Percentiles rank a stretch among this genome's conserved stretches.
Conservation (phyloP, 129 eudicot genomes). For the Flaveria linearis region DNA sequence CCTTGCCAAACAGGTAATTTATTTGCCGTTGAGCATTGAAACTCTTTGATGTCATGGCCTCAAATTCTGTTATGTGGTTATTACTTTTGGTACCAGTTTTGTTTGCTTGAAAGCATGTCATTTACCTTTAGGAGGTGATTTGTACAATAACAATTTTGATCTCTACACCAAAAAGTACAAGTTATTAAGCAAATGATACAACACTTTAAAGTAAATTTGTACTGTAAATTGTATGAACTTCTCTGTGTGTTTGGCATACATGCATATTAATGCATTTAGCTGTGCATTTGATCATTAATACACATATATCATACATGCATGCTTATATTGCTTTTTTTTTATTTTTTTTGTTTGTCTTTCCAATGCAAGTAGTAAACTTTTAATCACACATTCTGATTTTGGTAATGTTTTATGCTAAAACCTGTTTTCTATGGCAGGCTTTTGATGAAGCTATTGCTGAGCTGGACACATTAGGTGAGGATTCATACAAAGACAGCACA, state of each 20-base stretch:
- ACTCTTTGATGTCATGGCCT: not conserved
- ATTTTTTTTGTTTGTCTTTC: not conserved
- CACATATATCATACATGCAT: not conserved
- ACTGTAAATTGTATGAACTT: not conserved
- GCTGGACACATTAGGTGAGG: slow-evolving; percentile 92
- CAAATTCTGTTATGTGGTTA: not conserved
- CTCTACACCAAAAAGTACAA: not conserved
- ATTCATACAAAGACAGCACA: slow-evolving; percentile 97
- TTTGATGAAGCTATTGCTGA: slow-evolving; percentile 95
- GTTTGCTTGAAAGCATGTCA: no score
- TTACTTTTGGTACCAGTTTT: not conserved
- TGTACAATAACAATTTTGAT: not conserved
- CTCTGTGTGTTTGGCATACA: not conserved
- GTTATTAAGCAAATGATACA: not conserved
- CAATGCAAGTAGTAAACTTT: not conserved
- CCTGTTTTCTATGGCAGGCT: slow-evolving; percentile 48
- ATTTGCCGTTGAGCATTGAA: not conserved
- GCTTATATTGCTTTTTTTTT: not conserved
- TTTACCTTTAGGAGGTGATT: no score
- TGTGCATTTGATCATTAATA: not conserved
- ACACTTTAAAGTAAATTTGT: not conserved
- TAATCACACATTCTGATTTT: not conserved
- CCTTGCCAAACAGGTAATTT: slow-evolving; percentile 77
- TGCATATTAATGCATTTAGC: not conserved
- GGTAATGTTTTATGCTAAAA: not conserved